Base-by-base conservation (phyloP, 2,329 filamentous ascomycete genomes). In the Aspergillus sp. region DNA sequence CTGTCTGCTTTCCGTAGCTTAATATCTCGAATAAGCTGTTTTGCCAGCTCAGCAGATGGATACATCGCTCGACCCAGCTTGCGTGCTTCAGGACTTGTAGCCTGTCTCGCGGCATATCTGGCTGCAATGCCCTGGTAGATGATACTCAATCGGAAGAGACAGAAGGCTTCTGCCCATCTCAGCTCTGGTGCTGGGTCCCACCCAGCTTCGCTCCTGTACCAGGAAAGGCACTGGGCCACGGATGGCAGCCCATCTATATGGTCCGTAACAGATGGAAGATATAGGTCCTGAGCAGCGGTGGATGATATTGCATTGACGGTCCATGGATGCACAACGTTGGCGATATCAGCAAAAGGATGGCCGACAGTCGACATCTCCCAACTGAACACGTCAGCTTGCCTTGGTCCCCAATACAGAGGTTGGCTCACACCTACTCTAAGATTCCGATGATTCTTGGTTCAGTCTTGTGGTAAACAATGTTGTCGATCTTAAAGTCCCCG, bases 401-500 rank as follows among this genome's bases (percentile, higher is more conserved):
- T 45, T 17, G 12, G 5, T 4, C 21, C 5, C 19, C 23, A 12
- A 19, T 19, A 19, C 4, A 11, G 19, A 23, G 21, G 7, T 9
- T 0, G 9, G 17, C 2, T 11, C 9, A 6, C 4, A 33, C 44
- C 8, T 33, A 65, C 12, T 99, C 95, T 5, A 98, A 78, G 55
- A 98, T 93, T 4, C 93, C 95, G 74, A 98, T 93, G 12, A 98
- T 92, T 52, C 87, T 81, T 4, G 93, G 87, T 73, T 93, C 89
- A 0, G 90, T 93, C 77, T 90, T 90, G 79, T 97, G 91, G 74
- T 96, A 99, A 41, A 95, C 86, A 63, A 93, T 74, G 67, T 95
- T 95, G 73, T 95, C 90, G 69, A 93, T 96, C 80, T 98, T 98
- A 81, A 93, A 98, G 75, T 99, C 95, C 33, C 95, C 95, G 70